phyloP scores from a whole-genome alignment of 1,139 yeast species.

The Geotrichum siamense region DNA sequence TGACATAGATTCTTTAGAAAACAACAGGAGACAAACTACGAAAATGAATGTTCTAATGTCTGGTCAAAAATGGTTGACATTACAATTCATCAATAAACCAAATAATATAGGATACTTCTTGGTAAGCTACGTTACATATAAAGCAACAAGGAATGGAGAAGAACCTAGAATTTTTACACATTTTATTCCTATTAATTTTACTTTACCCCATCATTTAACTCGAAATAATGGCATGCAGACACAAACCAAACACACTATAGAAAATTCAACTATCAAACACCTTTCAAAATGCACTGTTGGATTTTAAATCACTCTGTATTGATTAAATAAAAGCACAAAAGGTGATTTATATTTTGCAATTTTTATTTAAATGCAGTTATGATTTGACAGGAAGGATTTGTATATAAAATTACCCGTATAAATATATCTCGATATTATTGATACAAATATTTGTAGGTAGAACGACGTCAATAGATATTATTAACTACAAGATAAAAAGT shows the following conservation, averaged over 20 bases:
- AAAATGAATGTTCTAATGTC: constrained; percentile 10
- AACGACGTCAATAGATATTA: too few relatives aligned
- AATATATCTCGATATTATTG: too few relatives aligned
- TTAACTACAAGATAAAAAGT: too few relatives aligned
- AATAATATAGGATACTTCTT: constrained; percentile 9
- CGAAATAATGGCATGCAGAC: constrained; percentile 9
- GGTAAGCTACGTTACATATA: constrained; percentile 10
- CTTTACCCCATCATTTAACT: constrained; percentile 8
- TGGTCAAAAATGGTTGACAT: constrained; percentile 12
- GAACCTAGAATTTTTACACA: constrained; percentile 11
- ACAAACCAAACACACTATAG: constrained; percentile 3
- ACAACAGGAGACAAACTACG: constrained; percentile 2
- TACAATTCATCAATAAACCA: constrained; percentile 9
- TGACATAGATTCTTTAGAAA: neutral
- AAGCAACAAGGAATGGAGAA: constrained; percentile 10
- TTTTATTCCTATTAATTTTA: constrained; percentile 8
- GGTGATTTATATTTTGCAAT: too few relatives aligned
- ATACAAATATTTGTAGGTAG: too few relatives aligned
- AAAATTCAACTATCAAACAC: constrained; percentile 8
- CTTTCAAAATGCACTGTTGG: constrained; percentile 12
- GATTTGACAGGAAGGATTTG: too few relatives aligned
- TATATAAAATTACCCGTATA: too few relatives aligned
- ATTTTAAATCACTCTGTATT: too few relatives aligned
- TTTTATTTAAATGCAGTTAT: too few relatives aligned
- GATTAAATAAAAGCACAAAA: too few relatives aligned